phyloP scores from a whole-genome alignment of 2,329 filamentous ascomycete genomes.

The Colletotrichum sp. region DNA sequence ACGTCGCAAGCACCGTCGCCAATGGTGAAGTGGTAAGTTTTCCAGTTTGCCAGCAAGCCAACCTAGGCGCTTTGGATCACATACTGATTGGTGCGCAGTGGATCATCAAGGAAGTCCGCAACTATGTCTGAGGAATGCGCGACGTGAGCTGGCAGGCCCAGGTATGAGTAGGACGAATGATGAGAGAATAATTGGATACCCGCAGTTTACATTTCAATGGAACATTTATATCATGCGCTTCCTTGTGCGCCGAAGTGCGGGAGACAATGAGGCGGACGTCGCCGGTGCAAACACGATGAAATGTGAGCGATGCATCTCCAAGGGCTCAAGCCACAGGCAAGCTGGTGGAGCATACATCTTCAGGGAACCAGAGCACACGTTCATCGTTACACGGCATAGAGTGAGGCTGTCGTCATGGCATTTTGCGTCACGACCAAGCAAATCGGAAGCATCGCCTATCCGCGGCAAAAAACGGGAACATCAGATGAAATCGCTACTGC shows the following conservation, averaged over 20 bases:
- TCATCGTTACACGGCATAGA: not conserved
- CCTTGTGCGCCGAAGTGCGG: not conserved
- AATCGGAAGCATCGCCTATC: not conserved
- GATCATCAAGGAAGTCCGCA: constrained; percentile 65
- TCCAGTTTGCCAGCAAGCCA: not conserved
- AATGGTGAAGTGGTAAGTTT: constrained; percentile 80
- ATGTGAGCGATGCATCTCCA: not conserved
- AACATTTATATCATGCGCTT: not conserved
- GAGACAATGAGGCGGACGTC: not conserved
- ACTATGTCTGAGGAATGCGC: constrained; percentile 35
- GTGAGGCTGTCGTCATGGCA: not conserved
- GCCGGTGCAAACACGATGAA: not conserved
- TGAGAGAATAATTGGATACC: not conserved
- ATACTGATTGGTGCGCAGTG: constrained; percentile 49
- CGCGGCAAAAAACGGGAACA: not conserved
- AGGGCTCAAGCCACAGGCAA: not conserved
- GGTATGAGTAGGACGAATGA: not conserved
- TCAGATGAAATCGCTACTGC: not conserved
- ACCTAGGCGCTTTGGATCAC: not conserved
- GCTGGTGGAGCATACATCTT: not conserved
- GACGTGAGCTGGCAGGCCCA: not conserved
- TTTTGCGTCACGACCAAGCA: not conserved
- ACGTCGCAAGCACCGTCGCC: constrained; percentile 74
- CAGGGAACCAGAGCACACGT: not conserved
- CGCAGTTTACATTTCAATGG: not conserved